phyloP scores from a whole-genome alignment of 768 basidiomycete genomes.

The Dentipellis fragilis region DNA sequence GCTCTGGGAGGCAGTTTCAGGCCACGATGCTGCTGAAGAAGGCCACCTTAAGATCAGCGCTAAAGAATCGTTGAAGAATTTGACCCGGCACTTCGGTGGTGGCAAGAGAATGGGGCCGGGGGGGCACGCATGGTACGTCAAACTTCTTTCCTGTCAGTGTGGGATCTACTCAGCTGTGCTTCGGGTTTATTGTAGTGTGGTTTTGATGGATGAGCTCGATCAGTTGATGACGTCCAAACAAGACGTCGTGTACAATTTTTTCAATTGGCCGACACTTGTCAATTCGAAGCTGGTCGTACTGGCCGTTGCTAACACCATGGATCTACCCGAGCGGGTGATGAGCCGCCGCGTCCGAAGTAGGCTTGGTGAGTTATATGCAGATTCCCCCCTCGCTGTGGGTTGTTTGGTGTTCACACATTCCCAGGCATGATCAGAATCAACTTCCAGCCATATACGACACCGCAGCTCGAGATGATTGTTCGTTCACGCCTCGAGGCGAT shows the following conservation, averaged over 20 bases:
- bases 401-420: not conserved
- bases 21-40: conserved; percentile 53
- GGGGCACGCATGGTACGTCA: conserved; percentile 75
- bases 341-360: conserved; percentile 87
- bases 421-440: conserved; percentile 81
- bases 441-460: conserved; percentile 79
- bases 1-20: conserved; percentile 89
- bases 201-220: conserved; percentile 97
- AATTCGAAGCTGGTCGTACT: conserved; percentile 88
- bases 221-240: conserved; percentile 94
- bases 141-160: conserved; percentile 1
- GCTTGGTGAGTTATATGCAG: conserved; percentile 45
- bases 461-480: conserved; percentile 78
- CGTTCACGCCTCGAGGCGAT: conserved; percentile 65
- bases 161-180: conserved; percentile 2
- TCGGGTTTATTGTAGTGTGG: conserved; percentile 46
- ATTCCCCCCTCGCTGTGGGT: too few species aligned
- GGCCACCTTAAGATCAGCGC: conserved; percentile 59
- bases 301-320: conserved; percentile 98
- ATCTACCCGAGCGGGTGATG: conserved; percentile 91
- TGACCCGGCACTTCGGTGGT: conserved; percentile 70
- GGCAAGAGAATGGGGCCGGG: conserved; percentile 61
- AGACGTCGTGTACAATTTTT: conserved; percentile 98
- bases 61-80: conserved; percentile 73
- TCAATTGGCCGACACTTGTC: conserved; percentile 94